Percentiles rank a stretch among this genome's conserved stretches.
phyloP scores from a whole-genome alignment of 2,329 filamentous ascomycete genomes.

The Cladosporium austrohemisphaericum region DNA sequence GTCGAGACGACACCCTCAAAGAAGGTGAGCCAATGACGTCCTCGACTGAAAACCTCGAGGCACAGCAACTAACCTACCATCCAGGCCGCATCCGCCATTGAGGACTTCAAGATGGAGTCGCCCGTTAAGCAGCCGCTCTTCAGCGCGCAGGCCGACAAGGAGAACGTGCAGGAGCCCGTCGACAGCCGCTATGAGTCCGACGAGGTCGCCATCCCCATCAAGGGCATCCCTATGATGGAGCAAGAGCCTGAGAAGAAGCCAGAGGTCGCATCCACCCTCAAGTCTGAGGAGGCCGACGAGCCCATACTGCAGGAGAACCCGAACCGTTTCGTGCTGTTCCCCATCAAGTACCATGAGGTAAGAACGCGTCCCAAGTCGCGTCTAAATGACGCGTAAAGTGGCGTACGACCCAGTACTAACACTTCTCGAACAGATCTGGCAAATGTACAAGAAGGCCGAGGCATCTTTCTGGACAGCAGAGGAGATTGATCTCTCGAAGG shows the following conservation, averaged over 20 bases:
- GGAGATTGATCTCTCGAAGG: conserved; percentile 98
- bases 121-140: conserved; percentile 89
- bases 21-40: conserved; percentile 56
- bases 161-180: conserved; percentile 58
- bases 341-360: conserved; percentile 99
- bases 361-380: conserved; percentile 58
- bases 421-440: conserved; percentile 74
- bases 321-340: conserved; percentile 94
- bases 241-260: conserved; percentile 30
- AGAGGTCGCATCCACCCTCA: conserved; percentile 49
- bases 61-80: conserved; percentile 35
- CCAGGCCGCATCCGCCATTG: conserved; percentile 81
- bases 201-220: conserved; percentile 55
- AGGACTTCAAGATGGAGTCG: conserved; percentile 88
- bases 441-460: conserved; percentile 99
- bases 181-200: conserved; percentile 45
- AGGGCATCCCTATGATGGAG: conserved; percentile 47
- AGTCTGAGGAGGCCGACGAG: conserved; percentile 72
- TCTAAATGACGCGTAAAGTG: conserved; percentile 43
- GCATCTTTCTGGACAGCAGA: conserved; percentile 99
- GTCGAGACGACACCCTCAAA: conserved; percentile 71
- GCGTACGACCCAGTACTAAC: no score
- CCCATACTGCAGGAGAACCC: conserved; percentile 93
- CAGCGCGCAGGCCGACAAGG: conserved; percentile 65
- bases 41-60: conserved; percentile 34